Percentiles rank a stretch among this genome's conserved stretches.
Conservation (phyloP, 2,329 filamentous ascomycete genomes). For the Penicillium sp. region DNA sequence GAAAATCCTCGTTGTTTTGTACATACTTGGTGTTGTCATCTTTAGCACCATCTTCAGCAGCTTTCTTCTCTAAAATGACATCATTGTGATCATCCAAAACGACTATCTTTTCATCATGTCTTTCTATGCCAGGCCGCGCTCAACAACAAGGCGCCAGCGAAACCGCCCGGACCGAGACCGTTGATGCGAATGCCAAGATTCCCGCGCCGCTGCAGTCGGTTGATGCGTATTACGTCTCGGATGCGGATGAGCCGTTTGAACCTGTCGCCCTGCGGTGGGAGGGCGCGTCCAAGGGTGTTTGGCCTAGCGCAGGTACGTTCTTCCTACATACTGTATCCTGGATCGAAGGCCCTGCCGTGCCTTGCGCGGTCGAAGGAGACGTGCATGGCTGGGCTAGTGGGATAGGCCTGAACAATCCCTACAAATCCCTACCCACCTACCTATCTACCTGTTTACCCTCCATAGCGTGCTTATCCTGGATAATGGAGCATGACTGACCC, state of each 20-base stretch:
- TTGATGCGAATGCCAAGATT: conserved; percentile 55
- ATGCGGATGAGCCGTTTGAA: conserved; percentile 84
- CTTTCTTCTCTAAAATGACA: too few species aligned
- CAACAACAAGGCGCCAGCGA: conserved; percentile 25
- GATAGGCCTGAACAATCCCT: not conserved
- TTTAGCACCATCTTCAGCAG: too few species aligned
- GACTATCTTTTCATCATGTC: too few species aligned
- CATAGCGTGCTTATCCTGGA: not conserved
- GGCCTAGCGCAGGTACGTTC: conserved; percentile 38
- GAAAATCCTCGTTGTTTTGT: too few species aligned
- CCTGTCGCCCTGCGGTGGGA: conserved; percentile 68
- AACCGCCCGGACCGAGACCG: conserved; percentile 36
- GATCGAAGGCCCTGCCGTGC: not conserved
- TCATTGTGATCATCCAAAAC: too few species aligned
- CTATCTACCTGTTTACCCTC: not conserved
- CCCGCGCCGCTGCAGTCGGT: conserved; percentile 60
- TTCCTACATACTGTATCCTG: not conserved
- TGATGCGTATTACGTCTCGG: conserved; percentile 71
- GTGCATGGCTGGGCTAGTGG: not conserved
- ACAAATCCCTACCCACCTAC: not conserved
- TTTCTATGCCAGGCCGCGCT: conserved; percentile 29
- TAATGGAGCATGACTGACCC: conserved; percentile 12
- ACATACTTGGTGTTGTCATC: too few species aligned
- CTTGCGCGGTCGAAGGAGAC: not conserved
- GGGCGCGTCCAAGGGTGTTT: conserved; percentile 33